Percentiles rank a stretch among this genome's conserved stretches.
phyloP scores from a whole-genome alignment of 2,329 filamentous ascomycete species.

The Colletotrichum sp. region DNA sequence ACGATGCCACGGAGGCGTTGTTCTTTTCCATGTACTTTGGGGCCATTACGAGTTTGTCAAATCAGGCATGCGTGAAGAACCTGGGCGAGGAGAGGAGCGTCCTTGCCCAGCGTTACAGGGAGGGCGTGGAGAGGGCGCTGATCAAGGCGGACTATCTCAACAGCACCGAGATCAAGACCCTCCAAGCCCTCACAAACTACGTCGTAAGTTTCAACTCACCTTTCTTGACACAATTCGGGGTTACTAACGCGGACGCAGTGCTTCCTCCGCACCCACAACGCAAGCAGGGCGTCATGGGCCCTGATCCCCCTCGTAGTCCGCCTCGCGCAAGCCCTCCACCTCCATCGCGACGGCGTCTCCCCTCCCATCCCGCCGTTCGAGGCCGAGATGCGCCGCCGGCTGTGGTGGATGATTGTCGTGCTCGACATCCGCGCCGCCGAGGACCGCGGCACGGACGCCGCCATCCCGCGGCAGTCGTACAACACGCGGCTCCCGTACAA shows the following conservation, averaged over 20 bases:
- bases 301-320: conserved; percentile 45
- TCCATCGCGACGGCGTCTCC: conserved; percentile 48
- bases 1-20: conserved; percentile 36
- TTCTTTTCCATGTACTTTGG: conserved; percentile 50
- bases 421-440: conserved; percentile 62
- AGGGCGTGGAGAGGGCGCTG: conserved; percentile 41
- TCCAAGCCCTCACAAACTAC: conserved; percentile 49
- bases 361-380: conserved; percentile 52
- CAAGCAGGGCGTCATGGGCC: conserved; percentile 46
- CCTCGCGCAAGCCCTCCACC: conserved; percentile 45
- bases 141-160: conserved; percentile 49
- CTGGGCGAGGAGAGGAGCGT: conserved; percentile 39
- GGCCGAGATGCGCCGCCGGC: conserved; percentile 62
- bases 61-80: conserved; percentile 32
- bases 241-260: conserved; percentile 22
- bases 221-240: not conserved
- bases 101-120: conserved; percentile 35
- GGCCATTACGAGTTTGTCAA: conserved; percentile 37
- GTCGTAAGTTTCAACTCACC: conserved; percentile 27
- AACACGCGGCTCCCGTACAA: conserved; percentile 56
- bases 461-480: conserved; percentile 46
- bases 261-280: conserved; percentile 41
- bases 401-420: conserved; percentile 70
- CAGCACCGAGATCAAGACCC: conserved; percentile 39
- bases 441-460: conserved; percentile 53